Base-by-base conservation (phyloP, 768 basidiomycete species). In the Leccinum subgranulosum region DNA sequence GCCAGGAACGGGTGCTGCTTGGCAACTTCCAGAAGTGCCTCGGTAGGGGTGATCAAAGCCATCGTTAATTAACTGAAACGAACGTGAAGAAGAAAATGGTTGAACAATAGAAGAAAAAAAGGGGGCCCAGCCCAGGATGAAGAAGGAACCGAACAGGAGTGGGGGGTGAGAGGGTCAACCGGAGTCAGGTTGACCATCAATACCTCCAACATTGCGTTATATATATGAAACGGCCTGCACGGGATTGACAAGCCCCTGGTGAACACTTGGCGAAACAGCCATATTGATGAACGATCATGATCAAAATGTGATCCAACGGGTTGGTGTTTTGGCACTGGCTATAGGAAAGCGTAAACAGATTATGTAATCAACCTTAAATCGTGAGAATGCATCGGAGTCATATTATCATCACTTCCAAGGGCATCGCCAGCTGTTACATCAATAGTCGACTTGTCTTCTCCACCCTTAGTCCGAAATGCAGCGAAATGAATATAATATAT, bases 1-100 rank as follows among this genome's bases (percentile, higher is more conserved):
- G 3, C 7, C 5, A 62, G 43, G 55, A 68, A 69, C 3, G 69
- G 69, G 45, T 67, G 66, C n/a, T 69, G 60, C 48, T 64, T 70
- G 41, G 69, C 69, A 33, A 68, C 69, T 64, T 70, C 62, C 52
- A 70, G 69, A 56, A 70, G 69, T 28, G 62, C 69, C 50, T 70
- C 69, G 27, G 69, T 68, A 36, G 69, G 66, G 43, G 69, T 70
- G 49, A 70, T 52, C 34, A 61, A 55, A 21, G 57, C 50, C 66
- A 61, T 66, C 34, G 45, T 21, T 31, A 14, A 21, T 36, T 66
- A 29, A 63, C 15, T 15, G n/a, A 39, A 61, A 62, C 3, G 47
- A 57, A 36, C 9, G 31, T 21, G 10, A 15, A 23, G 8, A n/a
- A 10, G 50, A 45, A 36, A 52, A 31, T 12, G 4, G 14, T 27